Conservation (phyloP, 495 filamentous ascomycete genomes). For the Xylaria cubensis region DNA sequence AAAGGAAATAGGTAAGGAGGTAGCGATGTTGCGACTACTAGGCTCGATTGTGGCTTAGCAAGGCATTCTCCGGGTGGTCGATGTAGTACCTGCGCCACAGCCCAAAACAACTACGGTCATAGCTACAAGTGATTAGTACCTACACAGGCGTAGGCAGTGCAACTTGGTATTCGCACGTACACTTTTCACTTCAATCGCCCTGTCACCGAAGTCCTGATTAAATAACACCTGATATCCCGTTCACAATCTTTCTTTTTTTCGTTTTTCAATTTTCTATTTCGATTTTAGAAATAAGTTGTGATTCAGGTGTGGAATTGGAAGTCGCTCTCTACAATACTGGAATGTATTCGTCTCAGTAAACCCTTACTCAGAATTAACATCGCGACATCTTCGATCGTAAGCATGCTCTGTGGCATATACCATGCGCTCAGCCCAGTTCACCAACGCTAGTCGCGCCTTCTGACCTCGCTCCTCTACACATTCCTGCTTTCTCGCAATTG, state of each 20-base stretch:
- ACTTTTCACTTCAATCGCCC: not conserved
- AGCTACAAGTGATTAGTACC: too few species aligned
- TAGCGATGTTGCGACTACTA: not conserved
- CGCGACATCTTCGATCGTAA: not conserved
- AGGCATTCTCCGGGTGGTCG: not conserved
- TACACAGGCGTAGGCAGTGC: too few species aligned
- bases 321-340: not conserved
- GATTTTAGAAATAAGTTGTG: not conserved
- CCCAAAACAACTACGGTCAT: not conserved
- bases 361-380: not conserved
- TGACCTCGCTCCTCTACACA: not conserved
- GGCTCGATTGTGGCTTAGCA: constrained; percentile 20
- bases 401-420: not conserved
- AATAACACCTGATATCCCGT: not conserved
- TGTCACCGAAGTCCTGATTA: not conserved
- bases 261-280: not conserved
- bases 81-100: not conserved
- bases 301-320: not conserved
- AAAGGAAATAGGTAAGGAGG: not conserved
- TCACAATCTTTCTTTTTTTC: not conserved
- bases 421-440: not conserved
- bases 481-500: not conserved
- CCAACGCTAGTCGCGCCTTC: not conserved
- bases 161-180: not conserved
- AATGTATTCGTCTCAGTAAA: not conserved